Evolutionary conservation across 2,329 filamentous ascomycete species (phyloP).

Genomic region (Incumbomyces delicatus): DNA sequence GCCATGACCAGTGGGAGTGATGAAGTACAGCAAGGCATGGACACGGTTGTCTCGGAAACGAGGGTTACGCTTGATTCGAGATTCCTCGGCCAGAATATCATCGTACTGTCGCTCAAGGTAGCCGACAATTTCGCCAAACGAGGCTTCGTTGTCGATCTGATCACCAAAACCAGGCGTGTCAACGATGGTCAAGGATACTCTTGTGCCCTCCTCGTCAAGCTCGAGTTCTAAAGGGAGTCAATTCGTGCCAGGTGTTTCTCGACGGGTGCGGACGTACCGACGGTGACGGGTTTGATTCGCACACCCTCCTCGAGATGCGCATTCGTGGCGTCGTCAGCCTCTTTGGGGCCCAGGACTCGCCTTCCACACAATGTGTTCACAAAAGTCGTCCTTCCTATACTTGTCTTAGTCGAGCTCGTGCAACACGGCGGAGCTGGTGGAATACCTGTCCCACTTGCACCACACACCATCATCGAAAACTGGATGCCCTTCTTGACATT

Average conservation of each 20-base stretch:
- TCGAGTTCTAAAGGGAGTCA: slow-evolving; percentile 61
- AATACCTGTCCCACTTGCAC: slow-evolving; percentile 94
- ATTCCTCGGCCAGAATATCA: slow-evolving; percentile 97
- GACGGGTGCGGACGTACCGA: slow-evolving; percentile 54
- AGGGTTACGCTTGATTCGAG: slow-evolving; percentile 99
- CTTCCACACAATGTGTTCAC: slow-evolving; percentile 99
- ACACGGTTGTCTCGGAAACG: slow-evolving; percentile 99
- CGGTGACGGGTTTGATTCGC: slow-evolving; percentile 96
- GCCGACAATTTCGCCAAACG: slow-evolving; percentile 96
- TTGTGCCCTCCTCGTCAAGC: slow-evolving; percentile 94
- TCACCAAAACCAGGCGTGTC: slow-evolving; percentile 98
- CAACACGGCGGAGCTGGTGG: slow-evolving; percentile 8
- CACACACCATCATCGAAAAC: slow-evolving; percentile 99
- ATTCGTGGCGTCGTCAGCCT: slow-evolving; percentile 77
- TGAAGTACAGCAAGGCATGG: slow-evolving; percentile 97
- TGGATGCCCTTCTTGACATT: slow-evolving; percentile 99
- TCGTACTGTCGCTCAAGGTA: slow-evolving; percentile 99
- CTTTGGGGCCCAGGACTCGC: slow-evolving; percentile 81
- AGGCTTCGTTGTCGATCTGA: slow-evolving; percentile 98
- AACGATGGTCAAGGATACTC: slow-evolving; percentile 95
- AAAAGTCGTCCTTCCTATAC: slow-evolving; percentile 84
- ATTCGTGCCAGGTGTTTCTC: slow-evolving; percentile 6
- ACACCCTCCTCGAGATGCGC: slow-evolving; percentile 94
- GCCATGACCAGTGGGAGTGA: slow-evolving; percentile 94
- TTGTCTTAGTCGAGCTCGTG: neutral